Base-by-base conservation (phyloP, 129 eudicot species). In the Gnaphalium uliginosum region DNA sequence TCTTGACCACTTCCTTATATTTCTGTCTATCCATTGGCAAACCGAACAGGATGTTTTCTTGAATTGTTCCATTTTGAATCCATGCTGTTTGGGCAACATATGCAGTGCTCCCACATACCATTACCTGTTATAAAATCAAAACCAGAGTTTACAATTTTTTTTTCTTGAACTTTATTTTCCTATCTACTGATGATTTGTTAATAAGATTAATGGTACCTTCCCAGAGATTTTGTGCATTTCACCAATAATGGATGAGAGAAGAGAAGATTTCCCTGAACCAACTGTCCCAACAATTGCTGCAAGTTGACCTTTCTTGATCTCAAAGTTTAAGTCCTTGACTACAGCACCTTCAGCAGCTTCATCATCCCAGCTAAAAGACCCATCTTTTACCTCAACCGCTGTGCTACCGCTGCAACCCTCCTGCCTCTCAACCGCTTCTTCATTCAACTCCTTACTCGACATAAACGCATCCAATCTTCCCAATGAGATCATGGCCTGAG, bases 281-380 rank as follows among this genome's bases (percentile, higher is more conserved):
- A 93, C 96, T 5, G 96, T 93, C 50, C 98, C 98, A 64, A 93
- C 98, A 64, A 93, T 81, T 5, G 98, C 96, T 26, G 96, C 89
- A 71, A 90, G 86, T 73, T 93, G 84, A 65, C 96, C 96, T 74
- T 93, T 93, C 59, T 59, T 86, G 22, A 90, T 90, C 76, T 77
- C 85, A 27, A 93, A 86, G 77, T 86, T 88, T 29, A 93, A 70
- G 39, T 85, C 30, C 75, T 86, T 93, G 17, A 93, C 84, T 7
- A 78, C 88, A 11, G 63, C 83, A 33, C 75, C 75, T 19, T 85
- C 87, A 4, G 86, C 83, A 71, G 72, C 81, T 66, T 86, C 92
- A 53, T 93, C 98, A 71, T 93, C 96, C 98, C 98, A 93, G 63
- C 96, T 88, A 75, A 93, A 93, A 26, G 50, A 64, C 69, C 93